Base-by-base conservation (phyloP, 2,329 filamentous ascomycete genomes). In the Pseudocercospora pini-densiflorae region DNA sequence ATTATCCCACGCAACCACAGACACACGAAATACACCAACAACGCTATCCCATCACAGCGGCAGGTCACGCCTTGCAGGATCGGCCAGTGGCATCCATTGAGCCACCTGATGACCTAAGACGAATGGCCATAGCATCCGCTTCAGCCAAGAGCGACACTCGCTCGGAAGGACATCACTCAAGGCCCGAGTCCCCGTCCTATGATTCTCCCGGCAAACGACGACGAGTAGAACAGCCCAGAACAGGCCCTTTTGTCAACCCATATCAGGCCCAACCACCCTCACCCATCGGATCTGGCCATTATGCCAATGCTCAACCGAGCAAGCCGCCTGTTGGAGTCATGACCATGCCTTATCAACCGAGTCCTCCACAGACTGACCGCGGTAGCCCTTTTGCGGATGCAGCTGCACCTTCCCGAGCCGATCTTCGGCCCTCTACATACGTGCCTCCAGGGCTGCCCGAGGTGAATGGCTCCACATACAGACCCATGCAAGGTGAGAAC, bases 1-100 rank as follows among this genome's bases (percentile, higher is more conserved):
- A 61, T 24, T 21, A 54, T 23, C 58, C 64, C 9, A 16, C 55
- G 8, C 29, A 51, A 40, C 33, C 57, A 21, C 45, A 24, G 19
- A 16, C 21, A 27, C 24, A 23, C 12, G 64, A 67, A 21, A 21
- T 47, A 33, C 53, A 53, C 12, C 55, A 58, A 6, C 60, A 57
- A n/a, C 60, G 45, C 19, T 60, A 59, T 43, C 29, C 62, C 31
- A 40, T 64, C 10, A 14, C 40, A 7, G 59, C 64, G 59, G 54
- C 51, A 47, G 47, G 19, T 33, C 51, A 61, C 45, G 40, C 61
- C 19, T 55, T 54, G 10, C 64, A 69, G 16, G 70, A 73, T 40
- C 63, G 70, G 16, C 69, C 70, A 16, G 57, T 73, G 19, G 67
- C 68, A 24, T 73, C 72, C 2, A 73, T 73, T 45, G 72, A 73